phyloP scores from a whole-genome alignment of 2,329 filamentous ascomycete species.

The Beauveria caledonica region DNA sequence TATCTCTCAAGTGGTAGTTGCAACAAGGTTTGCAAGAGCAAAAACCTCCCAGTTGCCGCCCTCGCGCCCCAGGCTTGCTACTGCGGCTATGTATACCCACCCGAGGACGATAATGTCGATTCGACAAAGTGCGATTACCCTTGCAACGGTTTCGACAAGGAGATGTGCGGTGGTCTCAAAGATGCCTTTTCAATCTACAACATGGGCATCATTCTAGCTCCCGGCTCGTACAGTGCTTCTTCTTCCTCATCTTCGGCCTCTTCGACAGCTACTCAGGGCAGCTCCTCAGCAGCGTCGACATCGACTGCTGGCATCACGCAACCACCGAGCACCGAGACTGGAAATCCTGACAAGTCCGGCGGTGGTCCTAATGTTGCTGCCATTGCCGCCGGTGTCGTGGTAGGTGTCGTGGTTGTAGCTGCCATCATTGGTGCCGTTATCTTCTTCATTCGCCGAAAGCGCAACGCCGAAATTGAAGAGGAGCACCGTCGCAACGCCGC shows the following conservation, averaged over 20 bases:
- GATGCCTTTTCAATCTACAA: slow-evolving; percentile 41
- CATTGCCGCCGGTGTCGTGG: slow-evolving; percentile 81
- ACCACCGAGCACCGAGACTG: slow-evolving; percentile 14
- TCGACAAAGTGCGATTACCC: slow-evolving; percentile 53
- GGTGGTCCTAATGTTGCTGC: slow-evolving; percentile 62
- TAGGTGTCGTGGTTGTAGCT: slow-evolving; percentile 64
- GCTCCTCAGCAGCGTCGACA: slow-evolving; percentile 16
- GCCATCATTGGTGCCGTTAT: slow-evolving; percentile 60
- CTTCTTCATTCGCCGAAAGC: slow-evolving; percentile 67
- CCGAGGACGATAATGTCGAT: slow-evolving; percentile 42
- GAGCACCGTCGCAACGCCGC: slow-evolving; percentile 76
- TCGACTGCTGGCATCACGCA: slow-evolving; percentile 18
- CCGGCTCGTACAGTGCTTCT: slow-evolving; percentile 24
- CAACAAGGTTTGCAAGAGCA: slow-evolving; percentile 28
- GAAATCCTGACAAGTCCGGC: background rate
- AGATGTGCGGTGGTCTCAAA: slow-evolving; percentile 48
- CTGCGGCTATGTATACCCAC: slow-evolving; percentile 64
- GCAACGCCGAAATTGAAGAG: slow-evolving; percentile 70
- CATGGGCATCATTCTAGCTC: slow-evolving; percentile 35
- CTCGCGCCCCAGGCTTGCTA: slow-evolving; percentile 58
- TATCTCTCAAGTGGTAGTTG: slow-evolving; percentile 35
- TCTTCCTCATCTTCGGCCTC: slow-evolving; percentile 17
- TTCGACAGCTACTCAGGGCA: slow-evolving; percentile 19
- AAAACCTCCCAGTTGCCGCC: slow-evolving; percentile 50
- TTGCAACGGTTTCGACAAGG: slow-evolving; percentile 54